phyloP scores from a whole-genome alignment of 805 yeast genomes.

The Ogataea methanolica region DNA sequence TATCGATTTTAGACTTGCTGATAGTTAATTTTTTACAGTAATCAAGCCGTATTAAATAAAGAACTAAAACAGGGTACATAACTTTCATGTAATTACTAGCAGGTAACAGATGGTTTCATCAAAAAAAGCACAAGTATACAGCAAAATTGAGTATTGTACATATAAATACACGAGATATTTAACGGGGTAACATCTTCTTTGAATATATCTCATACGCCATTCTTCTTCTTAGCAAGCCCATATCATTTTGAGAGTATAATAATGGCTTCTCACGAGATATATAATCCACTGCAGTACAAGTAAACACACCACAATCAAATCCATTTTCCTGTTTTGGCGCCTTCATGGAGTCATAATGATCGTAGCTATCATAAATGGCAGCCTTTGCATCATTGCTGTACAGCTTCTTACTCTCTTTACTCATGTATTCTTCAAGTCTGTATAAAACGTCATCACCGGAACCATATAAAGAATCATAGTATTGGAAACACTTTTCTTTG shows the following conservation, averaged over 20 bases:
- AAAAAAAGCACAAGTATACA: background rate
- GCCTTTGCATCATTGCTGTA: constrained; percentile 32
- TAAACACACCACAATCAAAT: constrained; percentile 91
- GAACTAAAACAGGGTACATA: background rate
- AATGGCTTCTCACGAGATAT: constrained; percentile 48
- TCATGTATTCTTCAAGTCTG: constrained; percentile 56
- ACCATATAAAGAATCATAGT: constrained; percentile 71
- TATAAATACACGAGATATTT: background rate
- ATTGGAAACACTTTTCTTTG: constrained; percentile 50
- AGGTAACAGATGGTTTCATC: background rate
- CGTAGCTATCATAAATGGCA: constrained; percentile 26
- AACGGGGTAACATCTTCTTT: constrained; percentile 14
- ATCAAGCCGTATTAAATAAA: background rate
- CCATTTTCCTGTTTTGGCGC: constrained; percentile 89
- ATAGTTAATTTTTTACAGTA: background rate
- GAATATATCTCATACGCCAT: constrained; percentile 58
- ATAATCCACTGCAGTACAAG: constrained; percentile 71
- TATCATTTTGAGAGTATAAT: constrained; percentile 61
- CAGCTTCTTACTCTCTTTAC: constrained; percentile 58
- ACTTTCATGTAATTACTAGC: background rate
- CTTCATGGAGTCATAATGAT: constrained; percentile 19
- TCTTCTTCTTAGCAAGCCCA: constrained; percentile 57
- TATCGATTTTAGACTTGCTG: background rate
- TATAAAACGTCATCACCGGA: constrained; percentile 42
- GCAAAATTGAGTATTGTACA: background rate